phyloP scores from a whole-genome alignment of 2,329 filamentous ascomycete species.

The Fusarium redolens region DNA sequence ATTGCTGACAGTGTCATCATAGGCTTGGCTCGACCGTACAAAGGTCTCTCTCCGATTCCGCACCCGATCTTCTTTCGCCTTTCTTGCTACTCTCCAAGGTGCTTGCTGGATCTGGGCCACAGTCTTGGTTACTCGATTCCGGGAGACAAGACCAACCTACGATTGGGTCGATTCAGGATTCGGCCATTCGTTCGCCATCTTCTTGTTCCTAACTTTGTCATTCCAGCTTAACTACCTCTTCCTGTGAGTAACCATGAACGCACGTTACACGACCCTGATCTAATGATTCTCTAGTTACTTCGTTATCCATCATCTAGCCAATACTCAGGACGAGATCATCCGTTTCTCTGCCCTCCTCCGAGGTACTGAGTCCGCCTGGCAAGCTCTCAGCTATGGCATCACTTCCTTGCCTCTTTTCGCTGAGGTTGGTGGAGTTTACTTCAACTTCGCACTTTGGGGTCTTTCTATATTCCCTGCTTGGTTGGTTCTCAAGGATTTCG shows the following conservation, averaged over 20 bases:
- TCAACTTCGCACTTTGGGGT: slow-evolving; percentile 78
- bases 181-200: slow-evolving; percentile 73
- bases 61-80: slow-evolving; percentile 65
- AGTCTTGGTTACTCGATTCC: slow-evolving; percentile 71
- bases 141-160: slow-evolving; percentile 66
- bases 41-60: slow-evolving; percentile 64
- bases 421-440: slow-evolving; percentile 73
- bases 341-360: slow-evolving; percentile 75
- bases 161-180: slow-evolving; percentile 76
- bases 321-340: slow-evolving; percentile 71
- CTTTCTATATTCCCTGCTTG: slow-evolving; percentile 73
- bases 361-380: slow-evolving; percentile 78
- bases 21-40: slow-evolving; percentile 69
- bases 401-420: slow-evolving; percentile 71
- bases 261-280: accelerated
- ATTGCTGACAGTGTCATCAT: not conserved
- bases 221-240: slow-evolving; percentile 82
- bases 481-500: slow-evolving; percentile 67
- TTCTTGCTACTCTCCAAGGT: slow-evolving; percentile 69
- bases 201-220: slow-evolving; percentile 72
- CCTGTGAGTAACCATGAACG: slow-evolving; percentile 57
- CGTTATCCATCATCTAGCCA: slow-evolving; percentile 73
- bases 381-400: slow-evolving; percentile 78
- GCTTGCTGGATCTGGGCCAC: slow-evolving; percentile 81
- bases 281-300: slow-evolving; percentile 66